Evolutionary conservation across 2,329 filamentous ascomycete genomes (phyloP).

Genomic region (Ophiostoma ips): DNA sequence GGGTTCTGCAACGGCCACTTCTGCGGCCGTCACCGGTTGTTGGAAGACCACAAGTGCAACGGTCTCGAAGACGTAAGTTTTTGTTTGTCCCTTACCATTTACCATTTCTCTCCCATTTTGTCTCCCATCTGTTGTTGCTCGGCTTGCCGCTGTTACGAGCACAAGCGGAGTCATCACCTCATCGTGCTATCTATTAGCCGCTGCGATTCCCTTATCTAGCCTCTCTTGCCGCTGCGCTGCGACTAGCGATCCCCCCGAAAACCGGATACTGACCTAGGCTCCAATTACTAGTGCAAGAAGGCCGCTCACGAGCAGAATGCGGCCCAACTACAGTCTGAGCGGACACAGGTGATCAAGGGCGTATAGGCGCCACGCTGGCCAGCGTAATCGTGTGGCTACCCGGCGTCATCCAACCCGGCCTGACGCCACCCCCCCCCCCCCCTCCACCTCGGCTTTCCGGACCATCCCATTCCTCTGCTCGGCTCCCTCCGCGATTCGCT

Average conservation of each 20-base stretch:
- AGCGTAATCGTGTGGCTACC: neutral
- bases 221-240: neutral
- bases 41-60: constrained; percentile 88
- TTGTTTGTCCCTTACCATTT: neutral
- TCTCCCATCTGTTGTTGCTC: no score
- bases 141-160: no score
- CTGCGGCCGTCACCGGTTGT: constrained; percentile 84
- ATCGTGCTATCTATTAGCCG: neutral
- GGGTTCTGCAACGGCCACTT: constrained; percentile 88
- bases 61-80: constrained; percentile 71
- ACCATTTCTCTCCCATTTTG: neutral
- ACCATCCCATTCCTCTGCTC: neutral
- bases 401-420: neutral
- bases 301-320: constrained; percentile 91
- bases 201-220: constrained; percentile 6
- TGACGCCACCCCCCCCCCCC: neutral
- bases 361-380: constrained; percentile 38
- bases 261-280: constrained; percentile 22
- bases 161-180: no score
- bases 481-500: neutral
- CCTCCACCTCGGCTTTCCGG: neutral
- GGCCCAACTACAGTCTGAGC: constrained; percentile 79
- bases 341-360: constrained; percentile 87
- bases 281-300: constrained; percentile 64
- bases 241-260: constrained; percentile 4